A percentile compares a stretch with the other conserved stretches of the same genome.
phyloP scores from a whole-genome alignment of 192 early-diverging fungal species.

The Piromyces finnis region DNA sequence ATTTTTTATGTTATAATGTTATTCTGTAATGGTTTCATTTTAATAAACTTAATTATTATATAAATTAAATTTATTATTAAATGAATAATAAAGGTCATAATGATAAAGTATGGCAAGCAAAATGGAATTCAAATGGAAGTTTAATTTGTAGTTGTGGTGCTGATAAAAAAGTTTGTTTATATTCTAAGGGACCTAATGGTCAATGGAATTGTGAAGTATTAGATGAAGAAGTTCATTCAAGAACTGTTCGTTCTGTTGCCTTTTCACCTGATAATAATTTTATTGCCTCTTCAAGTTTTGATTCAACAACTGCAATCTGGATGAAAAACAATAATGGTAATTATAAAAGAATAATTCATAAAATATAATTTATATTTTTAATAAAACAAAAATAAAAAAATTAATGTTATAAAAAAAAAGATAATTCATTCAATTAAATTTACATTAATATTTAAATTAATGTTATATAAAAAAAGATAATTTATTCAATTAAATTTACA shows the following conservation, averaged over 20 bases:
- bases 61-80: no score
- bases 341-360: not conserved
- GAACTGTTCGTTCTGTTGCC: conserved; percentile 75
- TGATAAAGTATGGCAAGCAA: conserved; percentile 70
- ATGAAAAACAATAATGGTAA: conserved; percentile 39
- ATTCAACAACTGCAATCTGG: conserved; percentile 85
- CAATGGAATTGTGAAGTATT: conserved; percentile 32
- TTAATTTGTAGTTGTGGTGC: conserved; percentile 67
- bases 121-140: conserved; percentile 62
- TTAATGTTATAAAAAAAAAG: no score
- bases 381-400: no score
- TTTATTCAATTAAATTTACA: no score
- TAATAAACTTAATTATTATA: no score
- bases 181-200: conserved; percentile 23
- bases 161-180: conserved; percentile 79
- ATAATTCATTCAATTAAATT: no score
- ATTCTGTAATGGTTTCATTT: no score
- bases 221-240: conserved; percentile 72
- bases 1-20: no score
- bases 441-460: no score
- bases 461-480: no score
- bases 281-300: conserved; percentile 80
- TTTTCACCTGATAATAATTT: conserved; percentile 56
- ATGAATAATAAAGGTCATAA: conserved; percentile 61
- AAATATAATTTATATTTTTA: no score